A percentile compares a stretch with the other conserved stretches of the same genome.
These are phyloP conservation scores for Notholithocarpus densiflorus DNA, from an alignment of 306 rosid species.

Conservation along the genomic window DNA sequence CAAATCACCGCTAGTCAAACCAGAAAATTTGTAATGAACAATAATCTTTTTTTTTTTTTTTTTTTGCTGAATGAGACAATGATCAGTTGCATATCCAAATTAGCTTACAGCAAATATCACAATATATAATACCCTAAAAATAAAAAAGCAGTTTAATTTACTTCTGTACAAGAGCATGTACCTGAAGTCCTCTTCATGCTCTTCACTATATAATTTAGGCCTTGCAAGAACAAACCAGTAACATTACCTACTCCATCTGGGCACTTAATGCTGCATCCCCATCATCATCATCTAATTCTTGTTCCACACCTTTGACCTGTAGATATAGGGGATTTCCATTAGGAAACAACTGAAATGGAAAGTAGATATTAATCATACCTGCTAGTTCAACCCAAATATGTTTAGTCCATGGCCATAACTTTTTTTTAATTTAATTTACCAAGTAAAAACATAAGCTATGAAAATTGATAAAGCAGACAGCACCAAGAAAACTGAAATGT, in stretches of 20 bases:
- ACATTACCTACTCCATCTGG: conserved; percentile 44
- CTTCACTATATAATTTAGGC: neutral
- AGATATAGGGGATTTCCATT: conserved; percentile 15
- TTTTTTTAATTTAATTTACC: neutral
- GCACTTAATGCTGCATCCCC: conserved; percentile 55
- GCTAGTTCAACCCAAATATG: neutral
- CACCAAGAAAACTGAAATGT: neutral
- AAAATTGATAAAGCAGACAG: neutral
- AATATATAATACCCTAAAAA: neutral
- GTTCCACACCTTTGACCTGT: conserved; percentile 91
- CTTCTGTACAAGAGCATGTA: conserved; percentile 27
- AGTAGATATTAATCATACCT: neutral
- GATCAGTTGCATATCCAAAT: neutral
- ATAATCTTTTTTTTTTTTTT: neutral
- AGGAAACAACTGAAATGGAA: neutral
- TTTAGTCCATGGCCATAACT: neutral
- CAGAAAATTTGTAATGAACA: neutral
- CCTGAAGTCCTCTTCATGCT: conserved; percentile 6
- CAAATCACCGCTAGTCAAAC: neutral
- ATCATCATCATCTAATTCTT: conserved; percentile 73
- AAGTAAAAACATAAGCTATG: neutral
- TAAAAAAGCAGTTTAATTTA: conserved; percentile 6
- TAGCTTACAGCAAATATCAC: neutral
- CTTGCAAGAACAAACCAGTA: neutral
- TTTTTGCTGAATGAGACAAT: neutral